Conservation (phyloP, 2,329 filamentous ascomycete genomes). For the Furcasterigmium sp. region DNA sequence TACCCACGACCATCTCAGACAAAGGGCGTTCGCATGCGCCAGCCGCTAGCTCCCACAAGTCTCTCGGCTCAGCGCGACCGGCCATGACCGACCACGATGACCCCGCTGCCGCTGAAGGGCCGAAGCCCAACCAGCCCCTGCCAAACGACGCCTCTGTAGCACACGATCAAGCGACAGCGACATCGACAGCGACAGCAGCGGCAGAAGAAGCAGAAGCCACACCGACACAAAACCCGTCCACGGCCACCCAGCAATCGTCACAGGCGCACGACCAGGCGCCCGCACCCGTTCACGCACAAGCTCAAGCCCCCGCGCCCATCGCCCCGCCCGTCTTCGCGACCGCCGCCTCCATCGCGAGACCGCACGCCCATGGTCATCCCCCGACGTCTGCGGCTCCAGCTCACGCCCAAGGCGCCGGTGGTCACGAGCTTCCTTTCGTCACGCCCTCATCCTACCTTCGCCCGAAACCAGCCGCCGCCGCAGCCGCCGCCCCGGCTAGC, state of each 20-base stretch:
- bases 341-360: constrained; percentile 13
- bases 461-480: constrained; percentile 18
- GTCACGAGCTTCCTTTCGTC: constrained; percentile 52
- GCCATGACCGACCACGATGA: constrained; percentile 2
- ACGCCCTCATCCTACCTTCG: constrained; percentile 56
- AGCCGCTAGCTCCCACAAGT: constrained; percentile 4
- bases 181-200: constrained; percentile 3
- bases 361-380: constrained; percentile 6
- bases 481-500: constrained; percentile 4
- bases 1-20: not conserved
- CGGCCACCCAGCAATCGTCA: not conserved
- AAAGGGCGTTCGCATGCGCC: constrained; percentile 3
- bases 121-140: not conserved
- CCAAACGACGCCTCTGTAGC: not conserved
- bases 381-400: constrained; percentile 7
- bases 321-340: constrained; percentile 14
- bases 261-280: not conserved
- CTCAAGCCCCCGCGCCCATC: not conserved
- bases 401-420: constrained; percentile 15
- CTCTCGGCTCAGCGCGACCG: constrained; percentile 4
- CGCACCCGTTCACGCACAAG: not conserved
- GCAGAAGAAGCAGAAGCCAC: not conserved
- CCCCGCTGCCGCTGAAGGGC: constrained; percentile 1
- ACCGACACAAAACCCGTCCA: not conserved
- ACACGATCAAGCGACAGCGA: not conserved